phyloP scores from a whole-genome alignment of 1,284 basidiomycete species.

The Golubevia pallescens region DNA sequence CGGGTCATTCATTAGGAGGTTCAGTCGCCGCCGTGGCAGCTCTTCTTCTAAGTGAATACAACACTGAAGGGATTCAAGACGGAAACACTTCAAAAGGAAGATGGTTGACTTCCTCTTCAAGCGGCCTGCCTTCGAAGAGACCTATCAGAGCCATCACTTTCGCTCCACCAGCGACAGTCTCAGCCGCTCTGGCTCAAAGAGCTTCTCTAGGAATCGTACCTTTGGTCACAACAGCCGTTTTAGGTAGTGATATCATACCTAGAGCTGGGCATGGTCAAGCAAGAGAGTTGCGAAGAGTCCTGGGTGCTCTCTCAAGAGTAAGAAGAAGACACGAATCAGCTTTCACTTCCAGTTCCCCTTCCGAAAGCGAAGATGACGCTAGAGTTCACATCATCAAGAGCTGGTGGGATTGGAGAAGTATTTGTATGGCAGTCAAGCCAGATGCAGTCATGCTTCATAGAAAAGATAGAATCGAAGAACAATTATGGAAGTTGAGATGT shows the following conservation, averaged over 20 bases:
- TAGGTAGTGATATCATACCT: slow-evolving; percentile 55
- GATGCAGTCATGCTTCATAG: slow-evolving; percentile 49
- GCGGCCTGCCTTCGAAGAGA: slow-evolving; percentile 44
- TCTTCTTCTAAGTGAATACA: slow-evolving; percentile 51
- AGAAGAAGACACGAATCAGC: slow-evolving; percentile 31
- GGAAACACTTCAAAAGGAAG: slow-evolving; percentile 19
- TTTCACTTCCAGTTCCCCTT: not conserved
- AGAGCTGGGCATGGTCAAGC: slow-evolving; percentile 57
- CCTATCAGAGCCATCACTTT: slow-evolving; percentile 56
- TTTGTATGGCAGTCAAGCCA: slow-evolving; percentile 11
- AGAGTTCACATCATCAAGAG: slow-evolving; percentile 46
- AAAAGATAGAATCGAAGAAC: slow-evolving; percentile 42
- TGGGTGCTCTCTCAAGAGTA: slow-evolving; percentile 54
- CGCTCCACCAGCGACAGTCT: slow-evolving; percentile 57
- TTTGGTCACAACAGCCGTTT: slow-evolving; percentile 46
- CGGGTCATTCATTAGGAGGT: slow-evolving; percentile 56
- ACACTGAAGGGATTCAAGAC: slow-evolving; percentile 15
- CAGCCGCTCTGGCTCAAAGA: slow-evolving; percentile 32
- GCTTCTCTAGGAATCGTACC: slow-evolving; percentile 44
- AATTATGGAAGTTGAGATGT: slow-evolving; percentile 54
- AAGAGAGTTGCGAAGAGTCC: slow-evolving; percentile 55
- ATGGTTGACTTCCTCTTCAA: slow-evolving; percentile 44
- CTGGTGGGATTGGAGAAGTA: slow-evolving; percentile 52
- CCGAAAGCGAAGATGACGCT: slow-evolving; percentile 22
- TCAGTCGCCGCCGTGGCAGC: slow-evolving; percentile 56